Percentiles rank a stretch among this genome's conserved stretches.
Conservation (phyloP, 1,284 basidiomycete species). For the Farysia itapuensis region DNA sequence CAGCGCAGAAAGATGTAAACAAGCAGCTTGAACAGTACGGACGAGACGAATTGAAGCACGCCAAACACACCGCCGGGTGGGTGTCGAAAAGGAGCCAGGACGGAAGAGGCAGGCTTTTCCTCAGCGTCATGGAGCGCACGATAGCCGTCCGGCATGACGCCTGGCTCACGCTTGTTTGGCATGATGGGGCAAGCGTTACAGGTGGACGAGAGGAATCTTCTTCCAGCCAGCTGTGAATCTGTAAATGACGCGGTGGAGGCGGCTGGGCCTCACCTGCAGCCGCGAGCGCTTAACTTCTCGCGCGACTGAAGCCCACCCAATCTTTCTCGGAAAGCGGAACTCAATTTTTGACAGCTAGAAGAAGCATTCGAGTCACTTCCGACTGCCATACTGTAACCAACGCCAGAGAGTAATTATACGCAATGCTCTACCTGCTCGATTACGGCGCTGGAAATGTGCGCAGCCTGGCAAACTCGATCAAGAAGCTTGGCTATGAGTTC, state of each 20-base stretch:
- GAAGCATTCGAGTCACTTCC: too few relatives aligned
- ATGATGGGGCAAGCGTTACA: too few relatives aligned
- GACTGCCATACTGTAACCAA: too few relatives aligned
- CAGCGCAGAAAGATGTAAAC: slow-evolving; percentile 52
- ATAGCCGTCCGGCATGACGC: slow-evolving; percentile 24
- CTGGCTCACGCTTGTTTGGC: slow-evolving; percentile 18
- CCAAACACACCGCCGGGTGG: slow-evolving; percentile 28
- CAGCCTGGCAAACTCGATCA: slow-evolving; percentile 83
- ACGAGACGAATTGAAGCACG: slow-evolving; percentile 30
- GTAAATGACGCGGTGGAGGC: too few relatives aligned
- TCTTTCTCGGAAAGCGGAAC: too few relatives aligned
- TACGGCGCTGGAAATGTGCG: slow-evolving; percentile 59
- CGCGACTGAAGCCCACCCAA: too few relatives aligned
- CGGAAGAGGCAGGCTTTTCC: background rate
- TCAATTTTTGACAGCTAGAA: too few relatives aligned
- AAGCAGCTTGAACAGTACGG: slow-evolving; percentile 44
- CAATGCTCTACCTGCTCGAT: slow-evolving; percentile 58
- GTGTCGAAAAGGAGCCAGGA: slow-evolving; percentile 10
- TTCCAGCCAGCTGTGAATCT: too few relatives aligned
- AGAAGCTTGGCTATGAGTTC: slow-evolving; percentile 81
- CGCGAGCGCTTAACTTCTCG: too few relatives aligned
- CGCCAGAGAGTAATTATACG: too few relatives aligned
- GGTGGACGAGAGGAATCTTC: too few relatives aligned
- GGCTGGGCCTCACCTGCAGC: too few relatives aligned
- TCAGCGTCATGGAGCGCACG: slow-evolving; percentile 1